Evolutionary conservation across 208 protist genomes (phyloP).

Genomic region (Acanthamoeba lenticulata): DNA sequence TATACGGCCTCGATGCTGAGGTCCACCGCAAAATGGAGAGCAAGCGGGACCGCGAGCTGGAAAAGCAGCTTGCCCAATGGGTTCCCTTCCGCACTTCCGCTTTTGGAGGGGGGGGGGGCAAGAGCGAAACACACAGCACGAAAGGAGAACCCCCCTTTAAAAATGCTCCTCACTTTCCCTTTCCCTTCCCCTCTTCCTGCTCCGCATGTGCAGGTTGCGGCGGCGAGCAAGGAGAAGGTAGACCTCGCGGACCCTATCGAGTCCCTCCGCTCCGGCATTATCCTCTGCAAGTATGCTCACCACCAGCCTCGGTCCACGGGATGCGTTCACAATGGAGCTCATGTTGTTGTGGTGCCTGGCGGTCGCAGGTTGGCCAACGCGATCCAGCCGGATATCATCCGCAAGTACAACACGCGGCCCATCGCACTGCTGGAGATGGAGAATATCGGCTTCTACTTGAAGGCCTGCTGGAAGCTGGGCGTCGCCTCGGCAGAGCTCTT

Average conservation of each 20-base stretch:
- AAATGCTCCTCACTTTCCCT: no score
- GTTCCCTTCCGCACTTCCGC: not conserved
- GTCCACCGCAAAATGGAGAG: conserved; percentile 71
- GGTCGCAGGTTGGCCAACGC: conserved; percentile 68
- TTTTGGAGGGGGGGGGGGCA: not conserved
- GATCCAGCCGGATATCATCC: conserved; percentile 71
- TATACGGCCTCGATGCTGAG: conserved; percentile 77
- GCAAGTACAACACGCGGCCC: conserved; percentile 69
- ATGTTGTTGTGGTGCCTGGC: not conserved
- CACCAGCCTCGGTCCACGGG: not conserved
- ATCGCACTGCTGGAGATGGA: conserved; percentile 76
- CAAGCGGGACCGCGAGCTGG: conserved; percentile 71
- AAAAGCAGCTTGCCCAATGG: conserved; percentile 60
- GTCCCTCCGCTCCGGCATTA: conserved; percentile 71
- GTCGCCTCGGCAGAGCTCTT: conserved; percentile 71
- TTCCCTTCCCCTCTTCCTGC: not conserved
- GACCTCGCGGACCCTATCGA: conserved; percentile 68
- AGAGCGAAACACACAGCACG: not conserved
- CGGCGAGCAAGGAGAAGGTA: conserved; percentile 35
- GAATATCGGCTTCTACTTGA: conserved; percentile 76
- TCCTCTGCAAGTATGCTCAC: conserved; percentile 64
- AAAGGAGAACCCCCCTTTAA: no score
- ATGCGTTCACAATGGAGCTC: not conserved
- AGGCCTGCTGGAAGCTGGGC: conserved; percentile 78
- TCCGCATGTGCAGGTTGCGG: not conserved